Evolutionary conservation across 768 basidiomycete genomes (phyloP), one percentile per base, ranked within the genome.

Genomic region (Naganishia vaughanmartiniae): DNA sequence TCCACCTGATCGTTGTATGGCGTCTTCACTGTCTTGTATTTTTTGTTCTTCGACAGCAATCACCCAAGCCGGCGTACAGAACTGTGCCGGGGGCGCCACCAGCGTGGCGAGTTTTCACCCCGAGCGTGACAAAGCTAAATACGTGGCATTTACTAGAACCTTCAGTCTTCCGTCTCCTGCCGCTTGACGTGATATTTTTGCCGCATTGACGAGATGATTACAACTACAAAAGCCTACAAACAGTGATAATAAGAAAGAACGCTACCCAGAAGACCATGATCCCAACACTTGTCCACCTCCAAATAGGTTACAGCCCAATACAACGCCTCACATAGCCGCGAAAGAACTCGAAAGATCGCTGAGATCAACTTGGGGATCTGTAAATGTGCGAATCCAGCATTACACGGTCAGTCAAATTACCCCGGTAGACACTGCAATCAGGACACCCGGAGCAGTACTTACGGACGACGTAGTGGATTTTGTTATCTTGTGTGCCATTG

Each of bases 391-490:
- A 42, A 19, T 15, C 51, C 26, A 66, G 21, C 31, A 39, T 11
- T 2, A 12, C 45, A 28, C 30, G 12, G 19, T 28, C 7, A 30
- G 45, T 26, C 28, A 26, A 12, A 34, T 10, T 15, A 42, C 58
- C 24, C 11, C n/a, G 24, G 21, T 6, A n/a, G 53, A 55, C 7
- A 5, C 21, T 21, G 24, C 21, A 19, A 31, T 28, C 14, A 14
- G 12, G 10, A 21, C 6, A 14, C 31, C 26, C 21, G n/a, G 21
- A 34, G 54, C 28, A 45, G 21, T 28, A 73, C 72, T 69, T 63
- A 73, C 72, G 72, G 54, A 73, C 72, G 69, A 73, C 72, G 34
- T 73, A 73, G 65, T 73, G 72, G 28, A 73, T 58, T 60, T 73
- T 65, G 48, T 55, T 57, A 21, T 65, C 45, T 24, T 65, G 58